A percentile compares a stretch with the other conserved stretches of the same genome.
Conservation (phyloP, 2,329 filamentous ascomycete species). For the Hymenoscyphus scutula region DNA sequence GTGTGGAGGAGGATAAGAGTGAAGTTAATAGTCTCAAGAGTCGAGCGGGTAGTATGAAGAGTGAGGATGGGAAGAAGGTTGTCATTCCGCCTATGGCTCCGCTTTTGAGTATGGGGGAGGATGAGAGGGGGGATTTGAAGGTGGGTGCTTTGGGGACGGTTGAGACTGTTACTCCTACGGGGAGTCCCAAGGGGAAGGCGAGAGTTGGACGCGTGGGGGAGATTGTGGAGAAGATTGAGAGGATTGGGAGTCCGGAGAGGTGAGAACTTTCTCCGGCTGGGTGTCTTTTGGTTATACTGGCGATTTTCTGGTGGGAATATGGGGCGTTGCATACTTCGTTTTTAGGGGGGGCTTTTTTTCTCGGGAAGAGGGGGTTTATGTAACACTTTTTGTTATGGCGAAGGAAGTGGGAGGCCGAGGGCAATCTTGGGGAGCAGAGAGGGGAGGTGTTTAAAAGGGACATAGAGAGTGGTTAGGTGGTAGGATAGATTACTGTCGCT, state of each 20-base stretch:
- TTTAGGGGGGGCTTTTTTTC: background rate
- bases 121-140: background rate
- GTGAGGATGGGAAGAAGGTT: slow-evolving; percentile 11
- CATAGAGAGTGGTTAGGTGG: background rate
- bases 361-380: background rate
- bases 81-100: background rate
- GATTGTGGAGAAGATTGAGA: slow-evolving; percentile 32
- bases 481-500: background rate
- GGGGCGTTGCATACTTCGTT: background rate
- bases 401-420: background rate
- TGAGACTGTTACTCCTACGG: background rate
- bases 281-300: background rate
- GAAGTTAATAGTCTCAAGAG: slow-evolving; percentile 38
- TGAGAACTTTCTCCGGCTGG: too few species aligned
- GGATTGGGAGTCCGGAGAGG: slow-evolving; percentile 16
- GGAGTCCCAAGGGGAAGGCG: slow-evolving; percentile 19
- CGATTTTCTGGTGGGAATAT: background rate
- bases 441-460: background rate
- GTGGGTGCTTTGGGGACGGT: background rate
- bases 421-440: background rate
- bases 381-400: background rate
- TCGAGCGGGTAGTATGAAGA: slow-evolving; percentile 27
- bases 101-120: background rate
- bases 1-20: slow-evolving; percentile 48
- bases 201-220: slow-evolving; percentile 23